Conservation (phyloP, 331 rosid genomes). For the Saraca asoca region DNA sequence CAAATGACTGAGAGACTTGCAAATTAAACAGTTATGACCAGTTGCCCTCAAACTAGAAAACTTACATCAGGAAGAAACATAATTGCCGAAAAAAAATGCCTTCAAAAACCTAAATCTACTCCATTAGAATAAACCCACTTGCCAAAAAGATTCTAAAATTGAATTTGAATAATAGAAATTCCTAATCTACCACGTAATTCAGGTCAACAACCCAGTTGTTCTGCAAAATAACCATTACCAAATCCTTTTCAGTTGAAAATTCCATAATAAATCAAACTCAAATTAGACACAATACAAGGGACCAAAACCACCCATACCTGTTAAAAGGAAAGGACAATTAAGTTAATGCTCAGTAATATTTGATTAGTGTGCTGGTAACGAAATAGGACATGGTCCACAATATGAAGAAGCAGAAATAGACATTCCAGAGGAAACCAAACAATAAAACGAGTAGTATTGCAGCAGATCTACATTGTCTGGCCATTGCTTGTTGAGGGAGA, state of each 20-base stretch:
- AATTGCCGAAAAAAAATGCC: conserved; percentile 24
- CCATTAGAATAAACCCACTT: conserved; percentile 46
- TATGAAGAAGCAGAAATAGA: too few relatives aligned
- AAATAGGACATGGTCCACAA: too few relatives aligned
- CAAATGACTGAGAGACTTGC: conserved; percentile 24
- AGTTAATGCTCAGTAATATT: conserved; percentile 35
- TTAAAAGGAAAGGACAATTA: conserved; percentile 37
- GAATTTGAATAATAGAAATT: conserved; percentile 16
- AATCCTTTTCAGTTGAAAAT: conserved; percentile 26
- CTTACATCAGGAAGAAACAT: conserved; percentile 9
- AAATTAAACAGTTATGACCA: conserved; percentile 5
- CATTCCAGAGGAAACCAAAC: too few relatives aligned
- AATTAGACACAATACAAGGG: conserved; percentile 41
- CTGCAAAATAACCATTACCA: conserved; percentile 22
- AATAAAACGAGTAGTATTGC: too few relatives aligned
- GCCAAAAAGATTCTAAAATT: conserved; percentile 31
- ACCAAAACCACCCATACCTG: conserved; percentile 53
- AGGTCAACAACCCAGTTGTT: conserved; percentile 75
- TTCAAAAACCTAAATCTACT: conserved; percentile 56
- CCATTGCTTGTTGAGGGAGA: too few relatives aligned
- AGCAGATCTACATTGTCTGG: too few relatives aligned
- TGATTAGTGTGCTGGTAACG: too few relatives aligned
- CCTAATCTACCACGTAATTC: conserved; percentile 42
- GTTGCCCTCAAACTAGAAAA: conserved; percentile 32
- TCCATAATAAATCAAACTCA: conserved; percentile 43